phyloP scores from a whole-genome alignment of 1,284 basidiomycete species.

The Inonotus obliquus region DNA sequence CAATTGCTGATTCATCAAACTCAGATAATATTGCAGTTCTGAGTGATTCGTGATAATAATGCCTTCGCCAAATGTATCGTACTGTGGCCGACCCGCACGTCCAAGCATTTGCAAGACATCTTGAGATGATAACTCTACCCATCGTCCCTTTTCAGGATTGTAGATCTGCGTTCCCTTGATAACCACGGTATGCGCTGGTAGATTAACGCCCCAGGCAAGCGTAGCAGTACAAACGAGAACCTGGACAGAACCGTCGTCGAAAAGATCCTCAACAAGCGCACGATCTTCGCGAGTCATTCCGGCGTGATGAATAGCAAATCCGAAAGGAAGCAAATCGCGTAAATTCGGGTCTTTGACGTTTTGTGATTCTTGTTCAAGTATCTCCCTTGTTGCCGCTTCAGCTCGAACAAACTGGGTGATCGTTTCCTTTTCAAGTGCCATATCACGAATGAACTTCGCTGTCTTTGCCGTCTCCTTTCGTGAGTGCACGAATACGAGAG shows the following conservation, averaged over 20 bases:
- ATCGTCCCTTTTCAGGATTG: conserved; percentile 97
- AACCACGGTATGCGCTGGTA: conserved; percentile 97
- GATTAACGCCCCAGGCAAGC: conserved; percentile 98
- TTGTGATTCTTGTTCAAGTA: conserved; percentile 79
- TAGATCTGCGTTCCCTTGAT: conserved; percentile 99
- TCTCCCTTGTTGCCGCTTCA: conserved; percentile 84
- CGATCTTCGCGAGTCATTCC: conserved; percentile 97
- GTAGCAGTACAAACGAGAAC: conserved; percentile 98
- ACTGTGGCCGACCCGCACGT: conserved; percentile 95
- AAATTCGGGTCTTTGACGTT: conserved; percentile 84
- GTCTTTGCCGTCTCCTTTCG: conserved; percentile 99
- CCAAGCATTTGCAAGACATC: conserved; percentile 99
- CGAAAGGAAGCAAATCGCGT: conserved; percentile 90
- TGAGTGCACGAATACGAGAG: conserved; percentile 96
- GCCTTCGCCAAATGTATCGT: conserved; percentile 96
- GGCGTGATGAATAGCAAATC: conserved; percentile 98
- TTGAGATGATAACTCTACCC: conserved; percentile 95
- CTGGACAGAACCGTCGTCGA: conserved; percentile 89
- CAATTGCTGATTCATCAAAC: conserved; percentile 90
- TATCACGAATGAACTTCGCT: conserved; percentile 90
- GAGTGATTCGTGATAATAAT: conserved; percentile 98
- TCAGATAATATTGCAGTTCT: conserved; percentile 96
- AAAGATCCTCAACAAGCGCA: conserved; percentile 91
- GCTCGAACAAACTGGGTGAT: conserved; percentile 94
- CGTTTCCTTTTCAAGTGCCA: conserved; percentile 94